Percentiles rank a stretch among this genome's conserved stretches.
These are phyloP conservation scores for Zea mays DNA, from an alignment of 176 grass and related monocot genomes.

Conservation along the genomic window DNA sequence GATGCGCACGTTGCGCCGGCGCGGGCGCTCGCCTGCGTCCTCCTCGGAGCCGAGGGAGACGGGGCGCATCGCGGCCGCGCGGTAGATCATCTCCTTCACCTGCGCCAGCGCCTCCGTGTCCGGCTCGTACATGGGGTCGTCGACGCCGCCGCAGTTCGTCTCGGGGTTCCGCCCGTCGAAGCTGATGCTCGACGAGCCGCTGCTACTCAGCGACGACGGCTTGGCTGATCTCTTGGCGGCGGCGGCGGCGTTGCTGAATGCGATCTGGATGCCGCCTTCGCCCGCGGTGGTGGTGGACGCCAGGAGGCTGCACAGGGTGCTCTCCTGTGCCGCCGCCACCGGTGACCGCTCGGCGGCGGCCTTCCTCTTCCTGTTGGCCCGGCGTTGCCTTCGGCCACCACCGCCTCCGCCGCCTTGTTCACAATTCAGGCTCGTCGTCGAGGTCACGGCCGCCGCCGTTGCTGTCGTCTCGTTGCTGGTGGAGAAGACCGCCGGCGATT, in stretches of 20 bases:
- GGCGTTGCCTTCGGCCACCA: conserved; percentile 22
- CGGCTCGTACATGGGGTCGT: conserved; percentile 47
- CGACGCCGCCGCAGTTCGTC: neutral
- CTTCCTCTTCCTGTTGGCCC: conserved; percentile 48
- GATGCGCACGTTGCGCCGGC: conserved; percentile 77
- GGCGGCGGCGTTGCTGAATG: conserved; percentile 30
- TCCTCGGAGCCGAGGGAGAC: conserved; percentile 52
- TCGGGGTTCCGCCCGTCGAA: conserved; percentile 40
- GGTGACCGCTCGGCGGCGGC: conserved; percentile 30
- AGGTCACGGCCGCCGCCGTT: too few species aligned
- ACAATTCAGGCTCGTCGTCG: conserved; percentile 14
- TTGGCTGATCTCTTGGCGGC: conserved; percentile 30
- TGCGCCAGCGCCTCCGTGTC: conserved; percentile 82
- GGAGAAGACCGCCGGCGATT: conserved; percentile 4
- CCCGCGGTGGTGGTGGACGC: neutral
- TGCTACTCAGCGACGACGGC: conserved; percentile 37
- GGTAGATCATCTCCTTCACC: conserved; percentile 91
- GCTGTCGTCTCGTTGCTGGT: conserved; percentile 2
- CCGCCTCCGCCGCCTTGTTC: neutral
- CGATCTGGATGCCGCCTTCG: conserved; percentile 55
- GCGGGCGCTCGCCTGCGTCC: conserved; percentile 48
- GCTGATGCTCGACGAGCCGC: conserved; percentile 58
- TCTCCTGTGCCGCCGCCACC: conserved; percentile 16
- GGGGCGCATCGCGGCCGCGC: conserved; percentile 65
- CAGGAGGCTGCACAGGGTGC: conserved; percentile 42